Evolutionary conservation across 2,329 filamentous ascomycete genomes (phyloP).

Genomic region (Hymenotorrendiella dingleyae): DNA sequence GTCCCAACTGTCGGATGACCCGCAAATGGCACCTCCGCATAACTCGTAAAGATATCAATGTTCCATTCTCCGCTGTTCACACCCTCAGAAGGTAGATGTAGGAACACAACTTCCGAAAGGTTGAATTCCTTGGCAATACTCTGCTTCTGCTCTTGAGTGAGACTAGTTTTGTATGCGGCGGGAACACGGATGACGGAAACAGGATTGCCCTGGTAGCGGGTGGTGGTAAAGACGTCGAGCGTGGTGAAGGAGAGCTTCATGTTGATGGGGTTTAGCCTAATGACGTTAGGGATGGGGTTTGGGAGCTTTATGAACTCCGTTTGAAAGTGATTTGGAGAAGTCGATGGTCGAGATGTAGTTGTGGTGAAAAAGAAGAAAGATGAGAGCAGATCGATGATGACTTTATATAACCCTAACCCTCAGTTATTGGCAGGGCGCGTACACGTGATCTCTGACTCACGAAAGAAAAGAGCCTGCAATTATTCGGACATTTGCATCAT

Average conservation of each 20-base stretch:
- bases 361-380: too few species aligned
- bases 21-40: slow-evolving; percentile 52
- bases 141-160: slow-evolving; percentile 50
- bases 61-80: slow-evolving; percentile 32
- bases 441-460: too few species aligned
- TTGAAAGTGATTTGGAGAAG: too few species aligned
- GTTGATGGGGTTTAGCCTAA: not conserved
- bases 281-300: not conserved
- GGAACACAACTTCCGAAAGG: slow-evolving; percentile 58
- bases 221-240: slow-evolving; percentile 52
- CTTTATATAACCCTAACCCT: too few species aligned
- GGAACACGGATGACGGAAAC: slow-evolving; percentile 54
- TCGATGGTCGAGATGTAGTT: too few species aligned
- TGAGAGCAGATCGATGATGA: too few species aligned
- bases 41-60: slow-evolving; percentile 54
- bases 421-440: too few species aligned
- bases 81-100: slow-evolving; percentile 38
- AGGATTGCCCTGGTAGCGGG: slow-evolving; percentile 50
- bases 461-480: too few species aligned
- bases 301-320: too few species aligned
- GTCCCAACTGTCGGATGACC: slow-evolving; percentile 57
- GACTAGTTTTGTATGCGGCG: slow-evolving; percentile 27
- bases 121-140: slow-evolving; percentile 57
- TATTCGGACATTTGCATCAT: too few species aligned
- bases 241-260: slow-evolving; percentile 34